Base-by-base conservation (phyloP, 2,329 filamentous ascomycete genomes). In the Alternaria longipes region DNA sequence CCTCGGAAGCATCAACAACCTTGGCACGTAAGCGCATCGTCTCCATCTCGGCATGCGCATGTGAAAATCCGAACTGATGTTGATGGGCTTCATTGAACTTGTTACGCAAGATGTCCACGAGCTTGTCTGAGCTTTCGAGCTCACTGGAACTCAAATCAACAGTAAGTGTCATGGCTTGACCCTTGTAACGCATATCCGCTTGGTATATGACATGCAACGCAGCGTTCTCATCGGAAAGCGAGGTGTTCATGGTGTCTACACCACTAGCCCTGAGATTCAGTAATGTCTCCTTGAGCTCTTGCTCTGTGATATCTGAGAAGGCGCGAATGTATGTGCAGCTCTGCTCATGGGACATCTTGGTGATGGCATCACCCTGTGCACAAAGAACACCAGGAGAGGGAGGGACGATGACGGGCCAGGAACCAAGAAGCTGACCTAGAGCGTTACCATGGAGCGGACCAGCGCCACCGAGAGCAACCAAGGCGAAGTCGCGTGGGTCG, bases 401-500 rank as follows among this genome's bases (percentile, higher is more conserved):
- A 11, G 83, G 83, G 3, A 85, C 74, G n/a, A 85, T 84, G n/a
- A 85, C 82, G 5, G 83, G 83, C 80, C 81, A 85, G 3, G 82
- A 81, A 0, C 82, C 81, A 5, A 85, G 77, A 2, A 85, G 77
- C 64, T 84, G 79, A 22, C 83, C 83, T 1, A 85, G 75, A 4
- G 82, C 81, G 53, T 84, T 85, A 4, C 81, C 83, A 62, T 84
- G 83, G n/a, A 85, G 74, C 18, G 83, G 83, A 0, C 83, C 83
- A 22, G 83, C 83, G 52, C 83, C 83, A 30, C 83, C 83, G 60
- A 84, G 84, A 1, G 81, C 82, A 6, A 85, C 83, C 4, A 85
- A 75, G 4, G 83, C 82, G 65, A 85, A 85, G 40, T 84, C 82
- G 9, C 80, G 76, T 24, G 83, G 83, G 60, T 85, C 82, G 56